Evolutionary conservation across 139 green algal genomes (phyloP).

Genomic region (Dunaliella sp.): DNA sequence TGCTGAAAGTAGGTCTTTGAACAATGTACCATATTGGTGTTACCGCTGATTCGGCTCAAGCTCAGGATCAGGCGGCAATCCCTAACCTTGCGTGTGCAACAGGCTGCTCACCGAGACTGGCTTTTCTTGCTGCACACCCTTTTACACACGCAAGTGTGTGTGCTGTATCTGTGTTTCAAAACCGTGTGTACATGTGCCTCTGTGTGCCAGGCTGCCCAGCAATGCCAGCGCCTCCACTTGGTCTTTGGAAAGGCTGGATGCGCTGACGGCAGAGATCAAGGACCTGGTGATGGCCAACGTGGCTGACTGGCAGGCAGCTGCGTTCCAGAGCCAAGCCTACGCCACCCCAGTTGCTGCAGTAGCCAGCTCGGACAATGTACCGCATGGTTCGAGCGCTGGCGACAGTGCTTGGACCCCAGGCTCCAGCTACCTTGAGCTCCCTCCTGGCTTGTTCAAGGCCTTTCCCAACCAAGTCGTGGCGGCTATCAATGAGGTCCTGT

Average conservation of each 20-base stretch:
- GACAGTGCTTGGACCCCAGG: background rate
- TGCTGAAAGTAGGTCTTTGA: no score
- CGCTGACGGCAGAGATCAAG: conserved; percentile 47
- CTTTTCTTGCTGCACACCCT: no score
- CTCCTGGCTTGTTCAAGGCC: background rate
- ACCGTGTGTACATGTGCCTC: no score
- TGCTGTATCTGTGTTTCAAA: no score
- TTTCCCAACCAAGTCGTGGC: conserved; percentile 37
- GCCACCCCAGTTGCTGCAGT: background rate
- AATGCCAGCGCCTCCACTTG: conserved; percentile 47
- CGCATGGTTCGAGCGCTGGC: no score
- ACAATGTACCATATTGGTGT: no score
- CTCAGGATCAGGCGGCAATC: no score
- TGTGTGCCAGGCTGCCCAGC: conserved; percentile 24
- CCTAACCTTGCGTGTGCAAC: no score
- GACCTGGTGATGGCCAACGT: conserved; percentile 16
- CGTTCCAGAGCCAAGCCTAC: background rate
- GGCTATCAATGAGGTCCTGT: conserved; percentile 62
- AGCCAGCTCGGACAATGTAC: no score
- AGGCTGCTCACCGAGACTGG: no score
- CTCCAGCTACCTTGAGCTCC: background rate
- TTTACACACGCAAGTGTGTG: no score
- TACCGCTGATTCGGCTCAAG: no score
- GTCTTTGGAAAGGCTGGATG: conserved; percentile 52
- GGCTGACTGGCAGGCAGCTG: background rate